These are phyloP conservation scores for Novymonas esmeraldas DNA, from an alignment of 208 protist genomes.

Conservation along the genomic window DNA sequence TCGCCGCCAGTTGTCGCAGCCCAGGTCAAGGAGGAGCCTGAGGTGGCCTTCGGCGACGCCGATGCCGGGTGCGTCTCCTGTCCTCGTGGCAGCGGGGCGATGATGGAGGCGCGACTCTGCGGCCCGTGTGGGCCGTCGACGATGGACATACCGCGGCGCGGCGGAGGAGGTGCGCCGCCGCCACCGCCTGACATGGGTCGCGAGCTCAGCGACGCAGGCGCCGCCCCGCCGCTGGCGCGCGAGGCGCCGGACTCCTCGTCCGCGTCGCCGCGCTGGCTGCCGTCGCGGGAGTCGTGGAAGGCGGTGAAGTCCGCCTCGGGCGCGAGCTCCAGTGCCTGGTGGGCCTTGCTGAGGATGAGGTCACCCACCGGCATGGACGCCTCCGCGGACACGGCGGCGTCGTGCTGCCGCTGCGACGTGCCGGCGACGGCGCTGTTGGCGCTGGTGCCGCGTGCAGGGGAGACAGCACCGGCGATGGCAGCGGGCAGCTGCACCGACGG, in stretches of 20 bases:
- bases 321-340: conserved; percentile 48
- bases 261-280: neutral
- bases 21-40: neutral
- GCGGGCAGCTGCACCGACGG: neutral
- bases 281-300: neutral
- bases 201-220: conserved; percentile 3
- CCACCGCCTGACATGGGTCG: conserved; percentile 7
- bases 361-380: conserved; percentile 47
- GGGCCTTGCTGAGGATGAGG: conserved; percentile 62
- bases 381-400: conserved; percentile 8
- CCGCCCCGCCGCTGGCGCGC: neutral
- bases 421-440: neutral
- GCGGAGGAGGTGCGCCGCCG: neutral
- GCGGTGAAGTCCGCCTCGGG: neutral
- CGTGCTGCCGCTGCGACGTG: conserved; percentile 3
- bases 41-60: neutral
- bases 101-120: neutral
- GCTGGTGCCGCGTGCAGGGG: neutral
- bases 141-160: neutral
- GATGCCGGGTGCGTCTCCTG: neutral
- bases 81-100: neutral
- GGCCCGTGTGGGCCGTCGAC: conserved; percentile 12
- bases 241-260: neutral
- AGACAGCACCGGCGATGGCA: neutral
- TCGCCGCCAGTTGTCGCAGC: conserved; percentile 19